Evolutionary conservation across 495 filamentous ascomycete species (phyloP), one percentile per base, ranked within the genome.

Genomic region (Lichina pygmaea): DNA sequence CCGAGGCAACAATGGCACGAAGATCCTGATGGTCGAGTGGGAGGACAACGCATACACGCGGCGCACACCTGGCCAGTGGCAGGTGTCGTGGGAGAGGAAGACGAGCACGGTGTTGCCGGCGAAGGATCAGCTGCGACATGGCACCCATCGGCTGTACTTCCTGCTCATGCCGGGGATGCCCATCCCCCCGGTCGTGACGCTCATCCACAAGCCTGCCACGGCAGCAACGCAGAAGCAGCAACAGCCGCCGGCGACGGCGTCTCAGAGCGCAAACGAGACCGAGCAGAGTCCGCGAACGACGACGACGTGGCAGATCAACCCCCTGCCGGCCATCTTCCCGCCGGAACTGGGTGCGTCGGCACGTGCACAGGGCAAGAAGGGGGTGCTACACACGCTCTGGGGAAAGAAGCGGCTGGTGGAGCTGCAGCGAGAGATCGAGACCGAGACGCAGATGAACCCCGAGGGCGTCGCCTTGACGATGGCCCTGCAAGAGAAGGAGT

Each of bases 11-110:
- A 80, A 85, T 36, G 82, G 81, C 8, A 84, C 78, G 33, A 86
- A 86, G 60, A 75, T 91, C 42, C 55, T 86, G 42, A 82, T 86
- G 78, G 69, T 86, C 9, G 78, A 86, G 50, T 86, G 81, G 81
- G 73, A 81, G 50, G 73, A 74, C 34, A 58, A 11, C 55, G 53
- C 33, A 49, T 60, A 52, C 53, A 62, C 34, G 1, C 63, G 38
- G 45, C 55, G 17, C 55, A 59, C 32, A 55, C 57, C 41, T 54
- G 57, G 54, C 39, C 63, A 70, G 36, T 86, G 82, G 81, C 68
- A 75, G 38, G 72, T 91, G 8, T 71, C 70, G 7, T 86, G 81
- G 81, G 67, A 78, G 44, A 72, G 78, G 9, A 85, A 85, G 57
- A 65, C 62, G 24, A 46, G 45, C 45, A 65, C 72, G 0, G 67